phyloP scores from a whole-genome alignment of 768 basidiomycete species.

The Tulasnella sp. region DNA sequence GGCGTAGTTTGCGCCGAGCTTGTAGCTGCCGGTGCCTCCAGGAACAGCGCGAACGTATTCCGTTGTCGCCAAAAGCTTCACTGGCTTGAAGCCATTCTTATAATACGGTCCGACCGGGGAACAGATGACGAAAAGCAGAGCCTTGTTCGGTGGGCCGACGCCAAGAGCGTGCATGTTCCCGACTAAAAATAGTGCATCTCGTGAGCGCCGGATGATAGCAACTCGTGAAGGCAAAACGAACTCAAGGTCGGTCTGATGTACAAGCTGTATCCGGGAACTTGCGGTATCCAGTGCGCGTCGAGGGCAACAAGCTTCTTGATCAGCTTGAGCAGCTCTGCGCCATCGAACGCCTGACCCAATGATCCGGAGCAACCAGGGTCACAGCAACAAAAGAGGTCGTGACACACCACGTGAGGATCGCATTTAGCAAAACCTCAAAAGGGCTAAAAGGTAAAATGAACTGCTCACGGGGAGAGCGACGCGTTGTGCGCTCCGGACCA shows the following conservation, averaged over 20 bases:
- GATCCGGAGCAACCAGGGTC: slow-evolving; percentile 24
- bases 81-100: slow-evolving; percentile 82
- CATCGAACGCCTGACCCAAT: slow-evolving; percentile 64
- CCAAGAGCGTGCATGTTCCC: slow-evolving; percentile 61
- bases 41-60: slow-evolving; percentile 50
- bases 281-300: slow-evolving; percentile 90
- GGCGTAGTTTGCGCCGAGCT: slow-evolving; percentile 85
- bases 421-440: not conserved
- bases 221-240: not conserved
- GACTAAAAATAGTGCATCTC: slow-evolving; percentile 48
- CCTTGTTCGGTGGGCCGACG: slow-evolving; percentile 52
- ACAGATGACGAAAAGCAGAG: slow-evolving; percentile 62
- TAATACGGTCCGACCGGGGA: slow-evolving; percentile 75
- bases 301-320: slow-evolving; percentile 82
- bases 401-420: slow-evolving; percentile 5
- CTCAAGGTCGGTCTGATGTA: slow-evolving; percentile 83
- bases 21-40: slow-evolving; percentile 75
- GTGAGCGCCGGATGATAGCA: not conserved
- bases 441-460: not conserved
- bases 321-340: slow-evolving; percentile 65
- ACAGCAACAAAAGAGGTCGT: not conserved
- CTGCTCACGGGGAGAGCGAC: slow-evolving; percentile 37
- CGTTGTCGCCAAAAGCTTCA: slow-evolving; percentile 69
- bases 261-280: slow-evolving; percentile 79
- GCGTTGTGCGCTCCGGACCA: slow-evolving; percentile 59